Evolutionary conservation across 345 rosid species (phyloP).

Genomic region (Gynandropsis gynandra): DNA sequence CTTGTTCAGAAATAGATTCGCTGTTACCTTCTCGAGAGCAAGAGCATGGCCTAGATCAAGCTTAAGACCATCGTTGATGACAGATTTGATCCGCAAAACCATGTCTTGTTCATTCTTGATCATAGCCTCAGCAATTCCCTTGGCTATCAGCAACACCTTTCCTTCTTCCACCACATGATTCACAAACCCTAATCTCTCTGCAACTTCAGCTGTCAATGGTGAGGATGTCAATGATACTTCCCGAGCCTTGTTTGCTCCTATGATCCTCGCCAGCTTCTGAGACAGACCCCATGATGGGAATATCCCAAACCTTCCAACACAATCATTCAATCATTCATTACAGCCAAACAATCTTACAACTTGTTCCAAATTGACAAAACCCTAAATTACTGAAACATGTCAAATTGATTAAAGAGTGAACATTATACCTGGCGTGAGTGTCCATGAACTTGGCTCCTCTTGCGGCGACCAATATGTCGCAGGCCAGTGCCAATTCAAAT

Average conservation of each 20-base stretch:
- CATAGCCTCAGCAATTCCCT: slow-evolving; percentile 57
- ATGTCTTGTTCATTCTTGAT: slow-evolving; percentile 60
- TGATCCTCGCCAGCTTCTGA: slow-evolving; percentile 74
- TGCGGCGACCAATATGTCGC: slow-evolving; percentile 72
- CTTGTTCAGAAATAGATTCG: not conserved
- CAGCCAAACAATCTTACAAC: too few species aligned
- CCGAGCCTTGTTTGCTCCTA: slow-evolving; percentile 74
- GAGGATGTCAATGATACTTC: slow-evolving; percentile 61
- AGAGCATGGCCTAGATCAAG: slow-evolving; percentile 71
- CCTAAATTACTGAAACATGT: too few species aligned
- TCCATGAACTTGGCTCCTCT: slow-evolving; percentile 78
- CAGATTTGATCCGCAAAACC: slow-evolving; percentile 69
- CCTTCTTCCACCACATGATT: slow-evolving; percentile 74
- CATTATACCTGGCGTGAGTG: slow-evolving; percentile 63
- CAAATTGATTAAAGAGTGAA: not conserved
- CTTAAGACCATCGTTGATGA: slow-evolving; percentile 72
- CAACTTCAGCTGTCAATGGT: slow-evolving; percentile 76
- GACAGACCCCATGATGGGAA: slow-evolving; percentile 98
- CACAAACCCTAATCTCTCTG: slow-evolving; percentile 77
- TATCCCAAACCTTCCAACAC: slow-evolving; percentile 64
- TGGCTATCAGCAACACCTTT: slow-evolving; percentile 56
- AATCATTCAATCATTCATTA: not conserved
- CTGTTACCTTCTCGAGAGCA: slow-evolving; percentile 67
- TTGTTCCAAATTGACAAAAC: too few species aligned
- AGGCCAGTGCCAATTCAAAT: slow-evolving; percentile 80